Base-by-base conservation (phyloP, 495 filamentous ascomycete species). In the Penicillium fimorum region DNA sequence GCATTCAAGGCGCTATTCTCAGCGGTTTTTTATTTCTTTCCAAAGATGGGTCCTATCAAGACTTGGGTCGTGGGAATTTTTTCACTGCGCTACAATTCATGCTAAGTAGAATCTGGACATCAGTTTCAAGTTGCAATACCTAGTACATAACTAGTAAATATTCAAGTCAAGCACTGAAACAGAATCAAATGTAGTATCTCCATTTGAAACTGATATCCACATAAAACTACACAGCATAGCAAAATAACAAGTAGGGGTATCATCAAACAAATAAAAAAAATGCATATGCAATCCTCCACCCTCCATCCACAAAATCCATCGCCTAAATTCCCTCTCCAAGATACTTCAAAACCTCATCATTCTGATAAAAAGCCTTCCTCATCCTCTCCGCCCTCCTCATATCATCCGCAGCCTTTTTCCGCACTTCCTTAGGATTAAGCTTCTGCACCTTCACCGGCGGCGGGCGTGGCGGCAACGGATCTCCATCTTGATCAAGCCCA, bases 291-390 rank as follows among this genome's bases (percentile, higher is more conserved):
- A 15, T 2, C 6, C 24, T 15, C 43, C 29, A 10, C 15, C 27
- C 27, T 24, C 2, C 0, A 30, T 32, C 45, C 22, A 41, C 2
- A 15, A 22, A 38, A 13, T n/a, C 4, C 12, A 51, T 12, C 7
- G 18, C 22, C 8, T 17, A 66, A 22, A 27, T 61, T 22, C 57
- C 57, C 32, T 59, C 68, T 27, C 87, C 84, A 29, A 96, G 74
- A 68, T 92, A 91, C 68, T 72, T 85, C 66, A 90, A 82, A 52
- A 92, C 72, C 60, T 92, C 85, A 43, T 85, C 81, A 66, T 79
- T 84, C 46, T 79, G 73, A 71, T 86, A 91, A 65, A 94, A 85
- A 71, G 86, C 71, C 61, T 84, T 76, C 62, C 81, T 70, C 58
- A 91, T 67, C 67, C 71, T 84, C 47, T 87, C 82, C n/a, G 74